Conservation (phyloP, 75 land plant species). For the Sequoia sempervirens region DNA sequence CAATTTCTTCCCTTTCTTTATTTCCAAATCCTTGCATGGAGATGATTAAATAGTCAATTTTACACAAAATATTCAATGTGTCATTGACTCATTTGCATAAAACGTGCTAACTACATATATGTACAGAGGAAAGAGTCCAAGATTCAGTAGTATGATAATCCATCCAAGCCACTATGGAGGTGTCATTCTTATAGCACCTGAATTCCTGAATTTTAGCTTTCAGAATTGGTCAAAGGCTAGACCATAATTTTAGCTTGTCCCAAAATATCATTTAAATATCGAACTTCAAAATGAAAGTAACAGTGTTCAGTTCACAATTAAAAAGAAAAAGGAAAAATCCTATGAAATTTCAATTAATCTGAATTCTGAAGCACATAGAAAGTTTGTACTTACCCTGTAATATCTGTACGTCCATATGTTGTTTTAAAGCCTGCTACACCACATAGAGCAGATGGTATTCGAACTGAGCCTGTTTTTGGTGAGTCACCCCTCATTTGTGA, state of each 20-base stretch:
- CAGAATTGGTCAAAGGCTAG: not conserved
- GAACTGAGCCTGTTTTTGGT: conserved; percentile 69
- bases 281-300: not conserved
- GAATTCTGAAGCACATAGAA: conserved; percentile 3
- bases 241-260: not conserved
- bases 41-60: not conserved
- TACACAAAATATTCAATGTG: not conserved
- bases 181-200: not conserved
- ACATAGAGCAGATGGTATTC: conserved; percentile 91
- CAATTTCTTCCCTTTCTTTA: not conserved
- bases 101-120: not conserved
- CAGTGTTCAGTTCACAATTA: not conserved
- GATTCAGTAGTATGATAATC: not conserved
- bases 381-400: conserved; percentile 53
- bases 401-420: conserved; percentile 77
- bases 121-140: not conserved
- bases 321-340: too few relatives aligned
- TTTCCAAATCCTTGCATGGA: not conserved
- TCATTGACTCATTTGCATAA: not conserved
- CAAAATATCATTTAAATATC: not conserved
- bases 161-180: not conserved
- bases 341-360: not conserved
- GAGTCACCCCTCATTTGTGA: not conserved
- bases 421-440: conserved; percentile 89
- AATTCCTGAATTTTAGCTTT: not conserved